Base-by-base conservation (phyloP, 2,329 filamentous ascomycete genomes). In the Epichloe typhina region DNA sequence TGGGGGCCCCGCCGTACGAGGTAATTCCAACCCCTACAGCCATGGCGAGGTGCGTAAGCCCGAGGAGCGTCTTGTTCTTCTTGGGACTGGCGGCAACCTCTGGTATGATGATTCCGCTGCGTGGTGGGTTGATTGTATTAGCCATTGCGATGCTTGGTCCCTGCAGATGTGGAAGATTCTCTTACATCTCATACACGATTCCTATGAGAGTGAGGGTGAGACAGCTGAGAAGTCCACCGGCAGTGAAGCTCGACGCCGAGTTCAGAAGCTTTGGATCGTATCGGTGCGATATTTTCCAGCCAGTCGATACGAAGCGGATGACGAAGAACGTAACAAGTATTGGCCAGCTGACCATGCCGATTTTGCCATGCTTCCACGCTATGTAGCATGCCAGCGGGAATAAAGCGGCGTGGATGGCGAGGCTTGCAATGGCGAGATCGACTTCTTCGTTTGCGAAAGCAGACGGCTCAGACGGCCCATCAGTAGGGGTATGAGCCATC, bases 361-460 rank as follows among this genome's bases (percentile, higher is more conserved):
- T 5, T 35, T n/a, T 48, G 37, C 37, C 46, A 17, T 48, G 46
- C 19, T 48, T 48, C 46, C 46, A 48, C 37, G 46, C 46, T 36
- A 48, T 41, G n/a, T 19, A 41, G 19, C 36, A 41, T 35, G 23
- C 21, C 19, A 21, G 23, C 17, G 46, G 46, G n/a, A 48, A 48
- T 35, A 48, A 21, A 6, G 35, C 1, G 5, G 37, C 23, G 26
- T 48, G 26, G 6, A 48, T 11, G 7, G 40, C n/a, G 15, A 41
- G 21, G 37, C 35, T 41, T 8, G 46, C 37, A 40, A 48, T 48
- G 9, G 46, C 37, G 19, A 48, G 46, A 21, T 48, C 9, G 4
- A 35, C 36, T 5, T 23, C 36, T 5, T 23, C 36, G 36, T 21
- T 26, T 39, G 19, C 19, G 15, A n/a, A 15, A 9, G 36, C 12